Conservation (phyloP, 805 yeast genomes). For the Wickerhamiella sergipiensis region DNA sequence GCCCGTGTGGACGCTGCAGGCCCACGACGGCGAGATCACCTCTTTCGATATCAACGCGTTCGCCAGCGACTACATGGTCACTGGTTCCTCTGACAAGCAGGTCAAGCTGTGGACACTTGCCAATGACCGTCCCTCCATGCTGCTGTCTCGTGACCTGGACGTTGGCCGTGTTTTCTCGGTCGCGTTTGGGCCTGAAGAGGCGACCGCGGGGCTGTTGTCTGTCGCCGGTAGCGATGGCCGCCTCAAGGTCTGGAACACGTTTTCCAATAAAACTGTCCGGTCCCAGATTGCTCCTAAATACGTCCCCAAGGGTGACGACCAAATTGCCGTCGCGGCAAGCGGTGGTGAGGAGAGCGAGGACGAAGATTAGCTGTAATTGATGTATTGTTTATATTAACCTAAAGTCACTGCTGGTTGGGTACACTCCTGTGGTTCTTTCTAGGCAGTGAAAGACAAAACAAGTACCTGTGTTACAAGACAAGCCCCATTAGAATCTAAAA, state of each 20-base stretch:
- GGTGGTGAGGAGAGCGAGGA: constrained; percentile 12
- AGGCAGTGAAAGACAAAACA: no score
- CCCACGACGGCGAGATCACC: constrained; percentile 90
- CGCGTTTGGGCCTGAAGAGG: constrained; percentile 75
- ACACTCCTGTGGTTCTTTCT: no score
- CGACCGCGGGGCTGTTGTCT: constrained; percentile 69
- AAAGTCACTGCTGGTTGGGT: no score
- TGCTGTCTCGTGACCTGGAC: constrained; percentile 80
- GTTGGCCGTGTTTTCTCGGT: constrained; percentile 82
- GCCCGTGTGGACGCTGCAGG: constrained; percentile 91
- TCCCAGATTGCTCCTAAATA: constrained; percentile 38
- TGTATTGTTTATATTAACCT: neutral
- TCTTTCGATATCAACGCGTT: constrained; percentile 55
- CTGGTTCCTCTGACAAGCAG: constrained; percentile 78
- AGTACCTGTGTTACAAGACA: no score
- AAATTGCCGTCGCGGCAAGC: constrained; percentile 9
- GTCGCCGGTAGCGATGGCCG: constrained; percentile 81
- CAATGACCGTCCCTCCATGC: constrained; percentile 60
- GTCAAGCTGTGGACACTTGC: constrained; percentile 81
- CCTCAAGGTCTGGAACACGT: constrained; percentile 85
- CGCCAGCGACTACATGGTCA: constrained; percentile 60
- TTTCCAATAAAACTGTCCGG: constrained; percentile 70
- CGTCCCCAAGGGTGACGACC: constrained; percentile 6
- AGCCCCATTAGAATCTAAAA: no score
- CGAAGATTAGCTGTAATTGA: constrained; percentile 4